Evolutionary conservation across 129 eudicot species (phyloP), one percentile per base, ranked within the genome.

Genomic region (Glebionis coronaria): DNA sequence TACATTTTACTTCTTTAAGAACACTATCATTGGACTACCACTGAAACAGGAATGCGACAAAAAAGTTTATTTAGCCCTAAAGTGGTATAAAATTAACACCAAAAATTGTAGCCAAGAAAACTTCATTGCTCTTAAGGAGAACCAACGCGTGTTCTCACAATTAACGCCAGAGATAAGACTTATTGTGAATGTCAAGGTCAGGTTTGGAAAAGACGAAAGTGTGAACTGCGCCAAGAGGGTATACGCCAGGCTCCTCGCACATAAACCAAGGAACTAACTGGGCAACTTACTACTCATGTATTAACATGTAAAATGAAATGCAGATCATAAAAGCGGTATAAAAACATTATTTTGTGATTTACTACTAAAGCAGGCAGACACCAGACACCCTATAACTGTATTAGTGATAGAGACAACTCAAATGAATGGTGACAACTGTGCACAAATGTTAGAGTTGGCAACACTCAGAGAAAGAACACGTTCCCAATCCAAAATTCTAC

Each of bases 161-260:
- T 16, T 6, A 56, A 56, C 5, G 38, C 23, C 29, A 56, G 29
- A 56, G 1, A 12, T 14, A 49, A 49, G 19, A 49, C 40, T 35
- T 35, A 49, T 13, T 15, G 16, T 14, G 54, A 7, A 49, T 3
- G 16, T 12, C n/a, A 49, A 12, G n/a, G 4, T 12, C 16, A 49
- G 54, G n/a, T 49, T 47, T 23, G 25, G 25, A 49, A 49, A 49
- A 49, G 40, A 35, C 40, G 0, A 14, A 9, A 10, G 18, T 49
- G 54, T 49, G n/a, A 12, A 14, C 54, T 49, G 54, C 14, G 54
- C 27, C 35, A 9, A 56, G 12, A 21, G 27, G n/a, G 31, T 3
- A 56, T 23, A 13, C 4, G 61, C 35, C 61, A 20, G 61, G 61
- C 61, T 19, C 13, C 38, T n/a, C 14, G 61, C 61, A 56, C 38